These are phyloP conservation scores for Spathaspora sp. DNA, from an alignment of 1,139 yeast species.

Conservation along the genomic window DNA sequence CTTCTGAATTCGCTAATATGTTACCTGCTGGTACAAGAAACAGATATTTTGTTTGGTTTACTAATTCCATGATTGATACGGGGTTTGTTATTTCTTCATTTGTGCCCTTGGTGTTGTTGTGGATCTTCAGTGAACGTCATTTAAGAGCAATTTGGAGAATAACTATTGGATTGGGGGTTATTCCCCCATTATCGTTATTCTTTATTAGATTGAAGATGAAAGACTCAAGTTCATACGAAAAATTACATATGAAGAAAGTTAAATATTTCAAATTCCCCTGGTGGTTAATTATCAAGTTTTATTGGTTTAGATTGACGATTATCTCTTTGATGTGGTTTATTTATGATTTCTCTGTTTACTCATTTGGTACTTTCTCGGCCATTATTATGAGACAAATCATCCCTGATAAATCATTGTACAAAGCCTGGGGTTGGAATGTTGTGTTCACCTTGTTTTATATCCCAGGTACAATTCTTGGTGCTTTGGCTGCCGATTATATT, in stretches of 20 bases:
- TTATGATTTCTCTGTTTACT: slow-evolving; percentile 84
- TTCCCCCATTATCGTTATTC: slow-evolving; percentile 79
- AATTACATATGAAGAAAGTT: slow-evolving; percentile 66
- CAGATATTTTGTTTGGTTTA: slow-evolving; percentile 86
- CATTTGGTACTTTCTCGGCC: slow-evolving; percentile 82
- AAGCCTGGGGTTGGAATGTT: slow-evolving; percentile 90
- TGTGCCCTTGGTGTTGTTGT: slow-evolving; percentile 82
- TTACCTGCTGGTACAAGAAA: slow-evolving; percentile 85
- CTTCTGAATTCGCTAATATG: slow-evolving; percentile 85
- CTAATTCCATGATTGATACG: slow-evolving; percentile 81
- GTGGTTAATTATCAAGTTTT: slow-evolving; percentile 67
- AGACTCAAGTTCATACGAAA: slow-evolving; percentile 70
- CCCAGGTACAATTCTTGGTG: slow-evolving; percentile 89
- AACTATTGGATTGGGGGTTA: slow-evolving; percentile 87
- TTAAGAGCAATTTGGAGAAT: slow-evolving; percentile 88
- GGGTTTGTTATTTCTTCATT: slow-evolving; percentile 86
- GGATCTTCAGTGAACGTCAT: slow-evolving; percentile 75
- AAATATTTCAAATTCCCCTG: slow-evolving; percentile 54
- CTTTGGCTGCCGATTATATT: slow-evolving; percentile 73
- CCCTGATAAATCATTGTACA: slow-evolving; percentile 49
- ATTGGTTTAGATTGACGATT: slow-evolving; percentile 75
- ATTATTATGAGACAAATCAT: slow-evolving; percentile 60
- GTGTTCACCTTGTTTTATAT: slow-evolving; percentile 84
- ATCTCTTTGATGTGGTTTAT: slow-evolving; percentile 86
- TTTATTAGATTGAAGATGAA: slow-evolving; percentile 72